These are phyloP conservation scores for Daedaleopsis nitida DNA, from an alignment of 768 basidiomycete species.

Conservation along the genomic window DNA sequence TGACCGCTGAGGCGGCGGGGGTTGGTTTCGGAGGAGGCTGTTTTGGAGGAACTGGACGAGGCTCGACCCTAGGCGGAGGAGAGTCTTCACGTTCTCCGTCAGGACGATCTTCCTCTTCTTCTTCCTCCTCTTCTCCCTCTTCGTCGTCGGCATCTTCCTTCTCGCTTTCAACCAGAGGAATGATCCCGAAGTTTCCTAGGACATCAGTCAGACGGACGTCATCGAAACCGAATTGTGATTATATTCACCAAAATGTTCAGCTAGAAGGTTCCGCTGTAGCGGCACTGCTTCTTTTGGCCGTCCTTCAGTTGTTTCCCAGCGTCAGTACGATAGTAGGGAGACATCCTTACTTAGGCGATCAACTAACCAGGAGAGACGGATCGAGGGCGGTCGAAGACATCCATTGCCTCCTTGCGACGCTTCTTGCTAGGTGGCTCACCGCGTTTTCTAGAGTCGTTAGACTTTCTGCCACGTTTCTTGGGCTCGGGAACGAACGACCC, in stretches of 20 bases:
- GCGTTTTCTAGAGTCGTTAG: background rate
- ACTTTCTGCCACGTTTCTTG: conserved; percentile 31
- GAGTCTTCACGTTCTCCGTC: conserved; percentile 9
- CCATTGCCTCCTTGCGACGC: conserved; percentile 8
- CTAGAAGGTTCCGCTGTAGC: conserved; percentile 25
- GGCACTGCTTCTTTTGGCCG: conserved; percentile 9
- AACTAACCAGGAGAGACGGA: background rate
- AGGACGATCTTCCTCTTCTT: conserved; percentile 10
- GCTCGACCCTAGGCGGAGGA: conserved; percentile 8
- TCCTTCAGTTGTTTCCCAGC: background rate
- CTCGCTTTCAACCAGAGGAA: conserved; percentile 15
- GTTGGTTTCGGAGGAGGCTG: background rate
- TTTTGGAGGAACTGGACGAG: background rate
- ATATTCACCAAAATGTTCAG: conserved; percentile 14
- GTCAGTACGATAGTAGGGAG: background rate
- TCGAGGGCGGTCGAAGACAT: background rate
- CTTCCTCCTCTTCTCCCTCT: conserved; percentile 20
- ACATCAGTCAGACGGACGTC: background rate
- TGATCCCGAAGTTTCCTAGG: conserved; percentile 23
- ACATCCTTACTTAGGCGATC: no score
- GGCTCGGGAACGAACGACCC: conserved; percentile 38
- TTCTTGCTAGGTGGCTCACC: conserved; percentile 1
- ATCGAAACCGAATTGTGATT: background rate
- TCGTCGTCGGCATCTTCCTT: conserved; percentile 21
- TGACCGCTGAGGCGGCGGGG: background rate